phyloP scores from a whole-genome alignment of 2,329 filamentous ascomycete species.

The Colletotrichum sp. region DNA sequence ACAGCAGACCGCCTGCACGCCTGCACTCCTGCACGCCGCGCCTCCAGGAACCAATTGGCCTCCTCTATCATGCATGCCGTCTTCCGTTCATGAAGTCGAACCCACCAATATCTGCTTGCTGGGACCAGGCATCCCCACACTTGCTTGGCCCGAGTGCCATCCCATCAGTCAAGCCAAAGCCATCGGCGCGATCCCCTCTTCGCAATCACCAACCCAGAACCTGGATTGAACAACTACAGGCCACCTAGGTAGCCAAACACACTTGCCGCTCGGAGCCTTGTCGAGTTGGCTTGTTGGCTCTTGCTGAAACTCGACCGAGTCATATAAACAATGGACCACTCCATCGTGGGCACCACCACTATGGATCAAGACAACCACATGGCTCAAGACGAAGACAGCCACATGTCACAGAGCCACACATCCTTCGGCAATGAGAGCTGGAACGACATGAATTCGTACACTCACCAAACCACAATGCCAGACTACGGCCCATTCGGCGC shows the following conservation, averaged over 20 bases:
- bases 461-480: slow-evolving; percentile 68
- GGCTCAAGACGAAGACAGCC: slow-evolving; percentile 39
- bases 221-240: slow-evolving; percentile 7
- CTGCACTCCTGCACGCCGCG: slow-evolving; percentile 22
- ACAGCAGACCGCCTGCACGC: slow-evolving; percentile 35
- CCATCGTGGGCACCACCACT: slow-evolving; percentile 47
- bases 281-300: background rate
- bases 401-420: slow-evolving; percentile 38
- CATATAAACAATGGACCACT: slow-evolving; percentile 47
- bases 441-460: slow-evolving; percentile 66
- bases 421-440: slow-evolving; percentile 54
- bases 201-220: slow-evolving; percentile 10
- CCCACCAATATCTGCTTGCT: slow-evolving; percentile 32
- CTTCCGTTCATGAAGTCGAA: slow-evolving; percentile 48
- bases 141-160: slow-evolving; percentile 27
- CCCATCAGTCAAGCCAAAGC: slow-evolving; percentile 15
- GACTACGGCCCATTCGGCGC: slow-evolving; percentile 65
- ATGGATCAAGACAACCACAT: slow-evolving; percentile 53
- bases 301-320: background rate
- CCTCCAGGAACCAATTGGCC: slow-evolving; percentile 42
- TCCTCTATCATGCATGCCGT: slow-evolving; percentile 53
- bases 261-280: background rate
- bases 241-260: background rate
- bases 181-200: slow-evolving; percentile 13
- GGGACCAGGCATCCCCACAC: slow-evolving; percentile 34